Conservation (phyloP, 495 filamentous ascomycete genomes). For the Tuber indicum region DNA sequence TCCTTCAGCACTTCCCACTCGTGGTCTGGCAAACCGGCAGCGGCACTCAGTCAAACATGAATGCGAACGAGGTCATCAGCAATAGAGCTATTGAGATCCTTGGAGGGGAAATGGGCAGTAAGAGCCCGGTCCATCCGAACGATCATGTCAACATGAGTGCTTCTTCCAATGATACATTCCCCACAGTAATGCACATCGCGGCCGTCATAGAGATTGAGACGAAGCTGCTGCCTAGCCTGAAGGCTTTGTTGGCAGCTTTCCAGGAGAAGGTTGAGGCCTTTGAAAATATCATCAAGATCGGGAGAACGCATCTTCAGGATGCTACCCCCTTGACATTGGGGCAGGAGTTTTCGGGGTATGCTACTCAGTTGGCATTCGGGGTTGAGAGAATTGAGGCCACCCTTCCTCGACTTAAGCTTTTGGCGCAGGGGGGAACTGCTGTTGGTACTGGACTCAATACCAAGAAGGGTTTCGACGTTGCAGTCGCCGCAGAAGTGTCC, state of each 20-base stretch:
- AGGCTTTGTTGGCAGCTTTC: constrained; percentile 70
- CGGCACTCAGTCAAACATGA: constrained; percentile 99
- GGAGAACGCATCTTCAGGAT: constrained; percentile 94
- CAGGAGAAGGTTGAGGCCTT: constrained; percentile 88
- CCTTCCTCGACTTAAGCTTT: constrained; percentile 73
- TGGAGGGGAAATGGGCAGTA: constrained; percentile 84
- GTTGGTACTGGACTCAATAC: constrained; percentile 98
- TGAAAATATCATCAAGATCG: constrained; percentile 94
- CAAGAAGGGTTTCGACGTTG: constrained; percentile 90
- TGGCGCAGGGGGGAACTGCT: constrained; percentile 94
- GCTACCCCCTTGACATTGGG: constrained; percentile 92
- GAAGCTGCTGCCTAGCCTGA: constrained; percentile 73
- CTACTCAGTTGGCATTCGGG: constrained; percentile 83
- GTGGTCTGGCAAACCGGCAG: constrained; percentile 99
- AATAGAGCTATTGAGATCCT: constrained; percentile 98
- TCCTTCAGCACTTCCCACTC: constrained; percentile 95
- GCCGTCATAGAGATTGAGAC: constrained; percentile 88
- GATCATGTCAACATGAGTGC: constrained; percentile 99
- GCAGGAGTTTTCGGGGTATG: constrained; percentile 97
- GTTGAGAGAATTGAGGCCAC: constrained; percentile 78
- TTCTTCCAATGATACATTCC: constrained; percentile 98
- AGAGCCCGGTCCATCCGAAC: constrained; percentile 98
- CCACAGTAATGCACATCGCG: constrained; percentile 98
- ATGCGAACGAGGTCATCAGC: constrained; percentile 99
- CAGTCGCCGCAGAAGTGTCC: constrained; percentile 77